Evolutionary conservation across 1,139 yeast species (phyloP), one percentile per base, ranked within the genome.

Genomic region (Blastobotrys arbuscula): DNA sequence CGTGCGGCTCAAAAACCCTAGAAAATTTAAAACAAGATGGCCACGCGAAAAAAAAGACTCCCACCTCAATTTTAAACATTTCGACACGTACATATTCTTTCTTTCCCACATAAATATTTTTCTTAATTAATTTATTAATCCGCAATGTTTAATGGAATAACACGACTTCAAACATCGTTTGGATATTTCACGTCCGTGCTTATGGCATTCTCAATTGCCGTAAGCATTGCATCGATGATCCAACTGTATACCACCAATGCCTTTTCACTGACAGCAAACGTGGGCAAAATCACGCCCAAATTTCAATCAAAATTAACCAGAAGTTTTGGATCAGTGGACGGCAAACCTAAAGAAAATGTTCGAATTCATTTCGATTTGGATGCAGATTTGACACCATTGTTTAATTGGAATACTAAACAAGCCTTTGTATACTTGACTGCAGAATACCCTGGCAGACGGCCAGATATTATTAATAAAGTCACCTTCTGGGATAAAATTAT

Each of bases 381-480:
- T 16, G 45, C 77, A 2, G 88, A 83, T 58, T 65, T 92, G 58
- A 65, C 84, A 0, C 81, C 89, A 1, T 73, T 92, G 50, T 90
- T 90, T 76, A 89, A 86, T 66, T 92, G 97, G 97, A 92, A 92
- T 68, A 92, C 98, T 12, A 92, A 92, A 63, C 98, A 92, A 66
- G 80, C 92, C 19, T 90, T 92, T 64, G 85, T 84, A 4, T 92
- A 90, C 61, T 73, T 92, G 53, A 86, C 95, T 1, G 96, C 95
- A 1, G 94, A 88, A 60, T 89, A 90, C 61, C 81, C 83, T 12
- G 92, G 92, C 1, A 75, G 74, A 56, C 59, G 70, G 48, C 63
- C 53, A 43, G 65, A 61, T 52, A 61, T 63, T 45, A 65, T 68
- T 20, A 87, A 83, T 69, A 80, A 81, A 53, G 86, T 90, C 35